A percentile compares a stretch with the other conserved stretches of the same genome.
phyloP scores from a whole-genome alignment of 1,284 basidiomycete genomes.

The Trametes polyzona region DNA sequence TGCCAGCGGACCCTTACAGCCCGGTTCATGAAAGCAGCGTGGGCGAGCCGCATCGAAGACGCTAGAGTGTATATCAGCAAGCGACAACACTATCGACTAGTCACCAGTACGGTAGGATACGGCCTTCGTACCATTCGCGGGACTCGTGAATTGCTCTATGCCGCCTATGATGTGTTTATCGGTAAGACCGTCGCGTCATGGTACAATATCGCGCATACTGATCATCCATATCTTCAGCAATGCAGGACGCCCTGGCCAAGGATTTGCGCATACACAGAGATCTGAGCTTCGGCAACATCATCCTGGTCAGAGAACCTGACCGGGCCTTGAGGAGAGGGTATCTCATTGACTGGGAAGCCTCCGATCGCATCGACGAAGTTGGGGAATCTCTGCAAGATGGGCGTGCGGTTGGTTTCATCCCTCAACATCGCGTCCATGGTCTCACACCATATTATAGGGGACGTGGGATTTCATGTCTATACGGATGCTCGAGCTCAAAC shows the following conservation, averaged over 20 bases:
- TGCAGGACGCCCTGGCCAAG: slow-evolving; percentile 4
- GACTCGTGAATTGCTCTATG: slow-evolving; percentile 10
- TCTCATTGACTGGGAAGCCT: no score
- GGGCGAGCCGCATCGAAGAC: no score
- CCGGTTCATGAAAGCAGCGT: no score
- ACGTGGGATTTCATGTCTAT: slow-evolving; percentile 1
- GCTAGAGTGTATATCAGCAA: no score
- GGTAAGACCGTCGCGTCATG: neutral
- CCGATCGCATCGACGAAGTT: neutral
- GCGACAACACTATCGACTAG: slow-evolving; percentile 12
- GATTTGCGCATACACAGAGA: slow-evolving; percentile 11
- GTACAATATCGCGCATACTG: neutral
- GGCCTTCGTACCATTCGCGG: neutral
- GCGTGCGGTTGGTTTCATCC: neutral
- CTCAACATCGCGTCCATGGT: neutral
- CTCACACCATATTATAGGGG: neutral
- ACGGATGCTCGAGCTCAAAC: neutral
- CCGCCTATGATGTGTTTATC: slow-evolving; percentile 9
- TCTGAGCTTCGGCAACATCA: slow-evolving; percentile 16
- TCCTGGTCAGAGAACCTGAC: slow-evolving; percentile 6
- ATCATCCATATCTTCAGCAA: neutral
- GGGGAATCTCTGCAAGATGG: neutral
- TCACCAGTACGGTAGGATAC: slow-evolving; percentile 11
- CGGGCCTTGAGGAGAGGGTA: neutral
- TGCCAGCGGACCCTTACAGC: no score